Percentiles rank a stretch among this genome's conserved stretches.
Evolutionary conservation across 2,329 filamentous ascomycete genomes (phyloP).

Genomic region (Penicillium sp.): DNA sequence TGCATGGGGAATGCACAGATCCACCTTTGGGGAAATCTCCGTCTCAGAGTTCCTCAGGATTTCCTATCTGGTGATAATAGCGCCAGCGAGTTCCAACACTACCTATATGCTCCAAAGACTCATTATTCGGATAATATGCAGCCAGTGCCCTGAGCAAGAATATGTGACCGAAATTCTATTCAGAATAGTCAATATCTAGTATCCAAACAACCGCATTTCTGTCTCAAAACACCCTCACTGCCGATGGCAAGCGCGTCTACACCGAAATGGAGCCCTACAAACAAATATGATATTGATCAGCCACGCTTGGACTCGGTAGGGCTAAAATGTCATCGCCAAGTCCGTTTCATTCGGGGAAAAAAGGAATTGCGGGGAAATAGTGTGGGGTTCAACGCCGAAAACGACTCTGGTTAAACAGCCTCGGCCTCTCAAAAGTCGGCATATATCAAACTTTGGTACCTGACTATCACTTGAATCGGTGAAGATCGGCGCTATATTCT

Average conservation of each 20-base stretch:
- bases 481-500: not conserved
- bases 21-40: conserved; percentile 2
- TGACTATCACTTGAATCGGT: not conserved
- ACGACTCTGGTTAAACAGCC: not conserved
- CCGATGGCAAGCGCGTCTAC: no score
- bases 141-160: not conserved
- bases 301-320: not conserved
- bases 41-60: not conserved
- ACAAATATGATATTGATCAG: not conserved
- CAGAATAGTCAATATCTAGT: not conserved
- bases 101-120: not conserved
- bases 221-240: no score
- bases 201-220: not conserved
- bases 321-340: not conserved
- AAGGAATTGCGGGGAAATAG: not conserved
- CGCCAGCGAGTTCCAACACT: not conserved
- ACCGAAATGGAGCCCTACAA: not conserved
- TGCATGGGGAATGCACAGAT: not conserved
- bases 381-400: not conserved
- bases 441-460: not conserved
- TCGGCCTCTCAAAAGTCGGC: not conserved
- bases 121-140: not conserved
- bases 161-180: not conserved
- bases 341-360: not conserved
- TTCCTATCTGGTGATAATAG: not conserved